Evolutionary conservation across 208 protist species (phyloP), one percentile per base, ranked within the genome.

Genomic region (Trypanosoma caninum): DNA sequence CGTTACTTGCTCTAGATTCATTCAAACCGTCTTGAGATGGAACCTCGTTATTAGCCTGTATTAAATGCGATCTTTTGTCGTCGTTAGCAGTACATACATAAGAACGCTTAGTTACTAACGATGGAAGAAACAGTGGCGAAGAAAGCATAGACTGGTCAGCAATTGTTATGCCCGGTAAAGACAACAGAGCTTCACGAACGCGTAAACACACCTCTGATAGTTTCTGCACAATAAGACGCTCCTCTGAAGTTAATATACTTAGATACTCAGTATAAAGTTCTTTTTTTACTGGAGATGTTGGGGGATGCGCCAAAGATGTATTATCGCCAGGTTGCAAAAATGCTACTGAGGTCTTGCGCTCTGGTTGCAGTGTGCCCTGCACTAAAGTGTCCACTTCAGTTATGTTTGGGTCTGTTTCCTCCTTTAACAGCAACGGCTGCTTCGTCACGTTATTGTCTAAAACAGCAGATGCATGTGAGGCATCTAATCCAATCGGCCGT

Each of bases 101-200:
- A n/a, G 10, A 2, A 23, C 6, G 10, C 5, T 14, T 16, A 18
- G 25, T 23, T 11, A 30, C 7, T 0, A 13, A 0, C 40, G 64
- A 70, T 13, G 65, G 50, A 31, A 72, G 16, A 42, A 72, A 65
- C 8, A 72, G 16, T 22, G 65, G 65, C 11, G 65, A 65, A 9
- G 54, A 40, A 2, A 72, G 34, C 20, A 72, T 53, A 9, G 37
- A 37, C n/a, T 52, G 16, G 25, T 72, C 65, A 16, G 47, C 65
- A 53, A 63, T 53, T n/a, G 25, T 20, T 11, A 72, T 27, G 27
- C 1, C 27, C 0, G 42, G 0, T 14, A 2, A 31, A 2, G 54
- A 25, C 4, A 28, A 18, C 8, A 72, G 34, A 10, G 41, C 65
- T 14, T 56, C 38, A 33, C 57, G 65, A 28, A 72, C 58, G 0